Percentiles rank a stretch among this genome's conserved stretches.
Conservation (phyloP, 2,329 filamentous ascomycete genomes). For the Penicillium rolfsii region DNA sequence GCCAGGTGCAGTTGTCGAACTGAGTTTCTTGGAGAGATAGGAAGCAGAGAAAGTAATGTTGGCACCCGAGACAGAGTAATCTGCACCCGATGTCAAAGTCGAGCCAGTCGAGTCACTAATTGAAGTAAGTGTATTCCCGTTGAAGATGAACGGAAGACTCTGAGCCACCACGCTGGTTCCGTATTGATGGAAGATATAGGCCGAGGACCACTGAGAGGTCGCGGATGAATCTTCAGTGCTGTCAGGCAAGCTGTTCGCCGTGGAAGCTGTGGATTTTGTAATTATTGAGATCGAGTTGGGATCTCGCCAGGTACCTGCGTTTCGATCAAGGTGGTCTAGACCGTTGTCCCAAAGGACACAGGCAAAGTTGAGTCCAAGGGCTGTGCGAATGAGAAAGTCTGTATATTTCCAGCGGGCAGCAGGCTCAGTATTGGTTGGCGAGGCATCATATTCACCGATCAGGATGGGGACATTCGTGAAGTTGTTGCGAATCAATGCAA, state of each 20-base stretch:
- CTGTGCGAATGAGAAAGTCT: slow-evolving; percentile 57
- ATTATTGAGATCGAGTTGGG: slow-evolving; percentile 54
- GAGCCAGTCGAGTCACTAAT: slow-evolving; percentile 45
- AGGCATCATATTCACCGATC: slow-evolving; percentile 62
- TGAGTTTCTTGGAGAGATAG: slow-evolving; percentile 54
- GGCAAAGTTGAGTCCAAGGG: slow-evolving; percentile 54
- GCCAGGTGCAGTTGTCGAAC: slow-evolving; percentile 48
- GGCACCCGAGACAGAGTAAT: slow-evolving; percentile 54
- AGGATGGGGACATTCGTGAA: slow-evolving; percentile 60
- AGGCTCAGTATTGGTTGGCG: slow-evolving; percentile 55
- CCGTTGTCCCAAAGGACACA: slow-evolving; percentile 65
- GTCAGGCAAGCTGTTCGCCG: slow-evolving; percentile 56
- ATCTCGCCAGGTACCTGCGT: slow-evolving; percentile 56
- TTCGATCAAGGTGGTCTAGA: slow-evolving; percentile 58
- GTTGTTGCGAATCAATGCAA: slow-evolving; percentile 56
- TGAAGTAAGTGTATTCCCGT: slow-evolving; percentile 56
- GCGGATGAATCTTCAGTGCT: slow-evolving; percentile 55
- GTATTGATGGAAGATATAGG: slow-evolving; percentile 59
- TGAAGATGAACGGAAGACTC: slow-evolving; percentile 56
- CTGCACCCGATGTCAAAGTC: slow-evolving; percentile 41
- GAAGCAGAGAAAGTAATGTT: slow-evolving; percentile 53
- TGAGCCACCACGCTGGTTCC: slow-evolving; percentile 50
- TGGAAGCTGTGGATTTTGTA: slow-evolving; percentile 48
- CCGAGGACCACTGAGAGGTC: slow-evolving; percentile 54
- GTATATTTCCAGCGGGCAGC: slow-evolving; percentile 63